Evolutionary conservation across 2,329 filamentous ascomycete genomes (phyloP).

Genomic region (Xylariaceae sp.): DNA sequence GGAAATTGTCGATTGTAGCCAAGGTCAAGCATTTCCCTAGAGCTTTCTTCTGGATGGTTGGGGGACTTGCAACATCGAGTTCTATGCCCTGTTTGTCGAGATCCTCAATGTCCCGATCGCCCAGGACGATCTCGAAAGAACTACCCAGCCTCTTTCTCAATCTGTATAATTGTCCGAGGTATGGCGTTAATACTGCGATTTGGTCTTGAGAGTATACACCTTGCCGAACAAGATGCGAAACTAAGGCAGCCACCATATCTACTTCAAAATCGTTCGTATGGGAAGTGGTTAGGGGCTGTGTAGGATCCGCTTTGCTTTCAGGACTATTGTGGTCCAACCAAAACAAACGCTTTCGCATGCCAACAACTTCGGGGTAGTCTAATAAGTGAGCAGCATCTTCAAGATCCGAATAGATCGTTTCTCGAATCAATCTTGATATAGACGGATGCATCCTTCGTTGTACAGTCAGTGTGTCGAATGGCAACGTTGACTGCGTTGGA

Average conservation of each 20-base stretch:
- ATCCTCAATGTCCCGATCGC: conserved; percentile 66
- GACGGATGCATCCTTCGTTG: conserved; percentile 67
- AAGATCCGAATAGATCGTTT: conserved; percentile 60
- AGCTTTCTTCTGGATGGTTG: conserved; percentile 41
- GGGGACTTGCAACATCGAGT: conserved; percentile 17
- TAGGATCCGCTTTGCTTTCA: conserved; percentile 28
- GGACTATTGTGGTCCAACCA: conserved; percentile 62
- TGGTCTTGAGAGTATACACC: conserved; percentile 64
- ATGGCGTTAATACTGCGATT: conserved; percentile 75
- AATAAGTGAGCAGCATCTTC: conserved; percentile 51
- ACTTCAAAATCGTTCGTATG: conserved; percentile 66
- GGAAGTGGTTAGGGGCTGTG: conserved; percentile 47
- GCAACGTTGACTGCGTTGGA: conserved; percentile 34
- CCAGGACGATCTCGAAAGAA: conserved; percentile 67
- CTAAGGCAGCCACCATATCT: conserved; percentile 66
- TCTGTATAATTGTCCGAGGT: conserved; percentile 62
- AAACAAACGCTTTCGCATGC: conserved; percentile 57
- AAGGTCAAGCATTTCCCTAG: conserved; percentile 59
- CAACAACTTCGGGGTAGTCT: conserved; percentile 52
- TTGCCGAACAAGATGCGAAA: conserved; percentile 70
- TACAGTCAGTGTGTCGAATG: conserved; percentile 50
- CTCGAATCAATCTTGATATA: conserved; percentile 60
- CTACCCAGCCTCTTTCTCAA: conserved; percentile 53
- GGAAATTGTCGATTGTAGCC: conserved; percentile 77
- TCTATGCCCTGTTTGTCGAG: conserved; percentile 50